These are phyloP conservation scores for Salix exigua DNA, from an alignment of 345 rosid species.

Conservation along the genomic window DNA sequence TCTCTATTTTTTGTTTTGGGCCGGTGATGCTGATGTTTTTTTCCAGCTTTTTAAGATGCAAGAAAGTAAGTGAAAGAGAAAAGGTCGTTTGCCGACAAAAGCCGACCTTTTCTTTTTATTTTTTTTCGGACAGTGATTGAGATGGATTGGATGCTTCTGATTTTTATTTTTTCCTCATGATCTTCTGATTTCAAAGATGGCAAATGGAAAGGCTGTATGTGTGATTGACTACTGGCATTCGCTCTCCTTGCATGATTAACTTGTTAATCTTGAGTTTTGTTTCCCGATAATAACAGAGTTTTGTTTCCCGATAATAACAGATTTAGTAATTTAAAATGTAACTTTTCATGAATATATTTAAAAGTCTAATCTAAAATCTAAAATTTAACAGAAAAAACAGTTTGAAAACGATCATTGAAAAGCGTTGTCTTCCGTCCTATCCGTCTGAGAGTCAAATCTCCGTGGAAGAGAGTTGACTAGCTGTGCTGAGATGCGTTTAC, in stretches of 20 bases:
- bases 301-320: too few relatives aligned
- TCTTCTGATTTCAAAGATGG: neutral
- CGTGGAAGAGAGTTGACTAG: too few relatives aligned
- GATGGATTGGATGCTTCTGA: neutral
- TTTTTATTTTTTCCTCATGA: neutral
- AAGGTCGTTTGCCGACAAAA: neutral
- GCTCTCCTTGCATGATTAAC: neutral
- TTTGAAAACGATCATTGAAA: too few relatives aligned
- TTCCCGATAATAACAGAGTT: too few relatives aligned
- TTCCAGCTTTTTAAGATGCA: neutral
- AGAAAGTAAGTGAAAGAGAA: neutral
- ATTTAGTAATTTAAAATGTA: too few relatives aligned
- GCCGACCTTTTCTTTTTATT: neutral
- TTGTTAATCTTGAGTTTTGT: neutral
- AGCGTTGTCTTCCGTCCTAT: too few relatives aligned
- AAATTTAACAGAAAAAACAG: too few relatives aligned
- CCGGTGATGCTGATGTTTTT: neutral
- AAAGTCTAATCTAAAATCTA: too few relatives aligned
- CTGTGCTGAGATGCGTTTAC: too few relatives aligned
- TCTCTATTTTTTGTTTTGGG: neutral
- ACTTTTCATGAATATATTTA: too few relatives aligned
- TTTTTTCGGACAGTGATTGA: neutral
- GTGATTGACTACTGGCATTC: neutral
- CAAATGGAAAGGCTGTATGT: neutral
- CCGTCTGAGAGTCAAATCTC: too few relatives aligned